These are phyloP conservation scores for Candida ascalaphidarum DNA, from an alignment of 805 yeast genomes.

Conservation along the genomic window DNA sequence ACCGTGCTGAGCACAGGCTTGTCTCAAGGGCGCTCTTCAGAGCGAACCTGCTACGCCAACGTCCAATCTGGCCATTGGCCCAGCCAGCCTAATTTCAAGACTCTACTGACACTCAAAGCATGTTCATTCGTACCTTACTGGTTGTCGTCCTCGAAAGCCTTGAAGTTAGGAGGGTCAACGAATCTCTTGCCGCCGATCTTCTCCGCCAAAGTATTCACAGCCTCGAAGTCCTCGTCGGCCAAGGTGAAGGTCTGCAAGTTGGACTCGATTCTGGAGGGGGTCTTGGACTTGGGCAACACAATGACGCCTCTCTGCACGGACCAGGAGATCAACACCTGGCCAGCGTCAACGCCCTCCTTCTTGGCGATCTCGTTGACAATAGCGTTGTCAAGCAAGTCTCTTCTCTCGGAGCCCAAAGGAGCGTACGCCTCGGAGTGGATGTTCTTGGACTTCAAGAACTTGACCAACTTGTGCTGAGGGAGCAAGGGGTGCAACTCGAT, in stretches of 20 bases:
- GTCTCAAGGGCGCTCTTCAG: no score
- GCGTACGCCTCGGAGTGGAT: constrained; percentile 67
- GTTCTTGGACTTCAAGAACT: constrained; percentile 42
- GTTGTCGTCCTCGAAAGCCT: no score
- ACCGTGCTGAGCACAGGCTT: no score
- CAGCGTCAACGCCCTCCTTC: constrained; percentile 35
- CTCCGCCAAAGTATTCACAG: constrained; percentile 22
- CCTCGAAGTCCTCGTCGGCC: constrained; percentile 27
- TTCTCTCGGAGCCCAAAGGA: constrained; percentile 58
- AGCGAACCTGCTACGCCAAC: no score
- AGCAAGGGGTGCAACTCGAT: constrained; percentile 69
- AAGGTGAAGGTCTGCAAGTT: constrained; percentile 28
- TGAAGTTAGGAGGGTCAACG: constrained; percentile 16
- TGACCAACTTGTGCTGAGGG: constrained; percentile 53
- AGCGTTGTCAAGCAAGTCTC: constrained; percentile 42
- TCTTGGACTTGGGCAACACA: constrained; percentile 32
- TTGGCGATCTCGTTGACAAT: constrained; percentile 35
- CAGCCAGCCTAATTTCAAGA: no score
- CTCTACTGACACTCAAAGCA: no score
- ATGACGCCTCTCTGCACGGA: constrained; percentile 47
- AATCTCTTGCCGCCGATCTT: constrained; percentile 25
- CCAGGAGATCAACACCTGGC: constrained; percentile 51
- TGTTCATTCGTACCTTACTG: no score
- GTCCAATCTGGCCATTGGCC: no score
- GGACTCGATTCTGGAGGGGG: constrained; percentile 25